Base-by-base conservation (phyloP, 768 basidiomycete genomes). In the Phaeolepiota aurea region DNA sequence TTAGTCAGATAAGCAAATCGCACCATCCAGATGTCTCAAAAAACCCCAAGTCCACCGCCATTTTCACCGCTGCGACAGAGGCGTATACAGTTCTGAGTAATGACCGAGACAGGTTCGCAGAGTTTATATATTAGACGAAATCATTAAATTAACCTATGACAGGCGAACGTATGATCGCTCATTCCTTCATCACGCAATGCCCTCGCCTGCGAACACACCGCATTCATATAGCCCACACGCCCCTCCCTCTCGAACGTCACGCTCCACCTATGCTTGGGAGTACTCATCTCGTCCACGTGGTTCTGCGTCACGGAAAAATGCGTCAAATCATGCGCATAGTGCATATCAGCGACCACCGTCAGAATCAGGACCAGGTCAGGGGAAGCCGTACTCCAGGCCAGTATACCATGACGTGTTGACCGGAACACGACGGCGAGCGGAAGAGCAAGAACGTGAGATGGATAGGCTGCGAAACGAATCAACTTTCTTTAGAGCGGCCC, bases 11-110 rank as follows among this genome's bases (percentile, higher is more conserved):
- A 44, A 71, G 70, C 56, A 72, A 70, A 50, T 51, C 53, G 43
- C 68, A 72, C 42, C 72, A 74, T 48, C 72, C 72, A 1, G 72
- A 74, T 43, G 58, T 74, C 16, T 64, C 71, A 3, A 60, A 66
- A 10, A 66, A 71, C 35, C 62, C 63, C 3, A 49, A 53, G 19
- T 69, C 70, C 3, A 56, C 52, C 25, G 56, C 62, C 4, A 44
- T 65, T 3, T 74, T 69, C 43, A 48, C 54, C 10, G 61, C 62
- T 19, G 62, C 65, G 4, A 67, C 61, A 34, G 68, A 70, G 44
- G 72, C 71, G 0, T 74, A 74, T 46, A 47, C 68, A 2, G 51
- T 72, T 1, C 52, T 74, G 12, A 59, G 56, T 31, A 63, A 72
- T 43, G 71, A 72, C 47, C 56, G 69, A 18, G 65, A 69, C 43